Evolutionary conservation across 2,329 filamentous ascomycete genomes (phyloP), one percentile per base, ranked within the genome.

Genomic region (Elsinoe necatrix): DNA sequence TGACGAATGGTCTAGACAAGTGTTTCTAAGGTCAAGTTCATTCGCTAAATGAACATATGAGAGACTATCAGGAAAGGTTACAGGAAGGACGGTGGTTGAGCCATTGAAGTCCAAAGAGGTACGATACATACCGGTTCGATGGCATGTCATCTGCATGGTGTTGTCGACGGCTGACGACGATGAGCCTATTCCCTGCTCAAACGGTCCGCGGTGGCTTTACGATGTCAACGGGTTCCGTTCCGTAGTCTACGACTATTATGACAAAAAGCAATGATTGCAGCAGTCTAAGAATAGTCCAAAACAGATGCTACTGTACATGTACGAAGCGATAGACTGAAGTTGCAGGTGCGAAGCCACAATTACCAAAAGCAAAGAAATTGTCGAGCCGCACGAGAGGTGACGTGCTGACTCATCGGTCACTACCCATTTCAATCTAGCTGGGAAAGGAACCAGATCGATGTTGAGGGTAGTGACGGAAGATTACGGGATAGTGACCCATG

Each of bases 1-100:
- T 52, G 48, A 52, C 48, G 48, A 34, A 34, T 34, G 34, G 48
- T 39, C 48, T 23, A 37, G 48, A 39, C 48, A 21, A 52, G 25
- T 29, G 43, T 20, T 29, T 3, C 11, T 27, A 11, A 27, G n/a
- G n/a, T n/a, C n/a, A n/a, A n/a, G n/a, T n/a, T n/a, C n/a, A n/a
- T n/a, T n/a, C n/a, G n/a, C n/a, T n/a, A n/a, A n/a, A n/a, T n/a
- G n/a, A n/a, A n/a, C n/a, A 9, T 9, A 9, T 29, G 27, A 9
- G 4, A 29, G 27, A 9, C 27, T 29, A 29, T 29, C 27, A 4
- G 4, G 27, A 4, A 4, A 4, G 9, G 4, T 4, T 9, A 4
- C 27, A 29, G 27, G 4, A 9, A 29, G 4, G 27, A 9, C 27
- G 9, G 9, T 29, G 27, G 27, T 29, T 9, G 27, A 29, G 27